Evolutionary conservation across 495 filamentous ascomycete genomes (phyloP).

Genomic region (Physcia stellaris): DNA sequence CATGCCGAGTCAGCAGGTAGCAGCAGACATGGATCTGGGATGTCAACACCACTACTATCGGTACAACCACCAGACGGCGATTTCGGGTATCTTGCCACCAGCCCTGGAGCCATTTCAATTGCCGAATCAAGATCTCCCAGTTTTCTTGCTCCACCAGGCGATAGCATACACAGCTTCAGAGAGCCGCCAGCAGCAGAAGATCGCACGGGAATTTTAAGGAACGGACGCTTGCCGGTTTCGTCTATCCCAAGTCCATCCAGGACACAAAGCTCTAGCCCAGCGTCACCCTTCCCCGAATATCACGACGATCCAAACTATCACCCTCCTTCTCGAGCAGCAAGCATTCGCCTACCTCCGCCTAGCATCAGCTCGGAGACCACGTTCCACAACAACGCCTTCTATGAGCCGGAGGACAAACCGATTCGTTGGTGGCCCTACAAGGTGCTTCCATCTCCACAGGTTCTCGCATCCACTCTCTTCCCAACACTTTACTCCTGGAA

Average conservation of each 20-base stretch:
- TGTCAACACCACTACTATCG: constrained; percentile 7
- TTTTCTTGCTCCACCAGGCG: constrained; percentile 12
- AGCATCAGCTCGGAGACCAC: constrained; percentile 36
- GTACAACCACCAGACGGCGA: constrained; percentile 8
- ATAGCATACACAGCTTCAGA: no score
- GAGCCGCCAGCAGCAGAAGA: no score
- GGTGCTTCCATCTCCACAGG: constrained; percentile 52
- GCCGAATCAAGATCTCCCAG: constrained; percentile 2
- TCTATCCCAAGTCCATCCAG: constrained; percentile 8
- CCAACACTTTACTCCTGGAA: constrained; percentile 74
- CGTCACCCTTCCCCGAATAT: constrained; percentile 38
- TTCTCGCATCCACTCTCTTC: constrained; percentile 66
- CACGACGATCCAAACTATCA: constrained; percentile 28
- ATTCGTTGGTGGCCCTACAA: constrained; percentile 63
- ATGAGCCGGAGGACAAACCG: constrained; percentile 14
- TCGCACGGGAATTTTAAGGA: no score
- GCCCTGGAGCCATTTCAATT: constrained; percentile 12
- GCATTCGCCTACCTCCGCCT: constrained; percentile 36
- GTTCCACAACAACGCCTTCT: constrained; percentile 11
- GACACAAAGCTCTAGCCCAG: constrained; percentile 21
- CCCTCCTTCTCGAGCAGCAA: constrained; percentile 33
- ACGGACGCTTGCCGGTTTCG: no score
- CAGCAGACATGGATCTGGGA: no score
- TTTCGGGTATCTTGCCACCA: constrained; percentile 12
- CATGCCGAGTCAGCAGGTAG: no score